Base-by-base conservation (phyloP, 2,329 filamentous ascomycete species). In the Sporothrix sp. region DNA sequence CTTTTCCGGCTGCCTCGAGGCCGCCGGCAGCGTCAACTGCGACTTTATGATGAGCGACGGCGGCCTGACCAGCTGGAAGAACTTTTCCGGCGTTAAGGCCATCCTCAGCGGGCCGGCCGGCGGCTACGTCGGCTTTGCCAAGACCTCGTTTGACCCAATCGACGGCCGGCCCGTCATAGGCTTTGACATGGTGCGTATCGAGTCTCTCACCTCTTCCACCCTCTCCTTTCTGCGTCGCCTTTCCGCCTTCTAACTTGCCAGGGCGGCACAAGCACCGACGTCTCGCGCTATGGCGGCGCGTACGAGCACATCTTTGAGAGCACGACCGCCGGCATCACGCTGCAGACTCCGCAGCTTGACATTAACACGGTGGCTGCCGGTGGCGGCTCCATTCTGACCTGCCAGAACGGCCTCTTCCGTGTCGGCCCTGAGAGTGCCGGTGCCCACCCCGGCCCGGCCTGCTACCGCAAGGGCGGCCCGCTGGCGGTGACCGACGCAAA, bases 311-410 rank as follows among this genome's bases (percentile, higher is more conserved):
- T 84, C 4, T 84, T 84, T 55, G 81, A 84, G 58, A 84, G 81
- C 0, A 84, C 79, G 2, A 56, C 37, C 1, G 89, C 90, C 0
- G 90, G 89, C 14, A 85, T 95, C 1, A 89, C 88, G 0, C 91
- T 95, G 18, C 88, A 95, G 59, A 89, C 85, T 0, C 89, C 90
- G 0, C 88, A 95, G 61, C 75, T 95, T 0, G 88, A 95, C 61
- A 95, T 95, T 68, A 95, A 95, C 65, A 96, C 90, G 0, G 90
- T 96, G 1, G 89, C 89, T 6, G 89, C 90, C 3, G 1, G 74
- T 82, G 25, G 72, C 95, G 4, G 91, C 8, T 54, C 55, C 4
- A 71, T 80, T 14, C 68, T 89, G 0, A 82, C 81, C 61, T 84
- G 77, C 71, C 74, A 91, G 67, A 95, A 95, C 56, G 88, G 89